Evolutionary conservation across 495 filamentous ascomycete genomes (phyloP).

Genomic region (Cercophora scortea): DNA sequence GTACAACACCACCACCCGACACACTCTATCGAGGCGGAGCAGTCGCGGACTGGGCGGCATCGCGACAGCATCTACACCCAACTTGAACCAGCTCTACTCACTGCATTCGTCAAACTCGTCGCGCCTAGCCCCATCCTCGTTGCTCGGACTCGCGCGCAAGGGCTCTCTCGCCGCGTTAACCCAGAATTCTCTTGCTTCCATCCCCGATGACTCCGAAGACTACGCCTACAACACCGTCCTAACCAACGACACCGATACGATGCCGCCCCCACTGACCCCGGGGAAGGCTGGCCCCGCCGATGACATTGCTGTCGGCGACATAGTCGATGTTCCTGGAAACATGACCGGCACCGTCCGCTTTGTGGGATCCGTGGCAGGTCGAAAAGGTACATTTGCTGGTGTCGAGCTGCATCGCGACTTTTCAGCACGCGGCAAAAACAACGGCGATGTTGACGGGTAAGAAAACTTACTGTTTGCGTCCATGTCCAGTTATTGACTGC

Average conservation of each 20-base stretch:
- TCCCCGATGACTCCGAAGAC: constrained; percentile 52
- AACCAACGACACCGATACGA: constrained; percentile 33
- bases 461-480: constrained; percentile 9
- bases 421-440: constrained; percentile 85
- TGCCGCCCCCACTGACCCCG: constrained; percentile 22
- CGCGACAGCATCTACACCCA: constrained; percentile 52
- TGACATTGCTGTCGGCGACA: constrained; percentile 69
- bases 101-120: constrained; percentile 26
- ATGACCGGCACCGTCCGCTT: constrained; percentile 91
- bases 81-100: constrained; percentile 43
- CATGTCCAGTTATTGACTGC: neutral
- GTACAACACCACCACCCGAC: constrained; percentile 68
- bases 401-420: constrained; percentile 82
- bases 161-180: constrained; percentile 57
- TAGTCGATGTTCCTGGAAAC: constrained; percentile 88
- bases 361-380: constrained; percentile 77
- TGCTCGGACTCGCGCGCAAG: constrained; percentile 49
- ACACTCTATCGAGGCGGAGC: constrained; percentile 42
- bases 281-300: constrained; percentile 16
- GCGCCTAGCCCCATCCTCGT: constrained; percentile 30
- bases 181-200: constrained; percentile 48
- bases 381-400: constrained; percentile 88
- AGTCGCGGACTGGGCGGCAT: constrained; percentile 30
- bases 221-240: constrained; percentile 48
- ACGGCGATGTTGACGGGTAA: constrained; percentile 92